These are phyloP conservation scores for Rutstroemia sp. DNA, from an alignment of 2,329 filamentous ascomycete species.

Conservation along the genomic window DNA sequence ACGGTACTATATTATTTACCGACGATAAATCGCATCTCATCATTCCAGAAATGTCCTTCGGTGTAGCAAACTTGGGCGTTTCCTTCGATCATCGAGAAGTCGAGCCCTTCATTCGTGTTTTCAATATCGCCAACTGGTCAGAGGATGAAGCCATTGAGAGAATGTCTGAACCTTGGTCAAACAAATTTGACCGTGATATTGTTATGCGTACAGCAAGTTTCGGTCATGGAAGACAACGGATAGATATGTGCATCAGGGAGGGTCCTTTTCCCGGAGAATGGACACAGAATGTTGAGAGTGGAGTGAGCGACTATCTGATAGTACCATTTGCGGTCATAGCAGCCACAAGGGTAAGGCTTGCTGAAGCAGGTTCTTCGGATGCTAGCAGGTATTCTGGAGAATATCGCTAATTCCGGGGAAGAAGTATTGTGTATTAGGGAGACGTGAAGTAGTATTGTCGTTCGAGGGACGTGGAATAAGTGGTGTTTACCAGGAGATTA, in stretches of 20 bases:
- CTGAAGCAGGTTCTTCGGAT: not conserved
- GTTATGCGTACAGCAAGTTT: constrained; percentile 8
- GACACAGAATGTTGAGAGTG: not conserved
- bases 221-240: constrained; percentile 3
- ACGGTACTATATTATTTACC: not conserved
- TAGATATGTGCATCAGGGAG: constrained; percentile 5
- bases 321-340: not conserved
- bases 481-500: too few species aligned
- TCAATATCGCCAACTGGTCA: not conserved
- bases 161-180: not conserved
- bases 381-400: too few species aligned
- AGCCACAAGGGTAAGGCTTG: not conserved
- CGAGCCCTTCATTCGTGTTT: constrained; percentile 7
- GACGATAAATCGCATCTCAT: not conserved
- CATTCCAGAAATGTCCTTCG: not conserved
- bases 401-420: too few species aligned
- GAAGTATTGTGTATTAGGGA: too few species aligned
- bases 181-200: not conserved
- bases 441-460: too few species aligned
- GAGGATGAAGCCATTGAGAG: not conserved
- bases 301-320: not conserved
- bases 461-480: too few species aligned
- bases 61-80: not conserved
- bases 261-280: not conserved
- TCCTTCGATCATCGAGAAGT: not conserved